Conservation (phyloP, 306 rosid species). For the Quercus parvula region DNA sequence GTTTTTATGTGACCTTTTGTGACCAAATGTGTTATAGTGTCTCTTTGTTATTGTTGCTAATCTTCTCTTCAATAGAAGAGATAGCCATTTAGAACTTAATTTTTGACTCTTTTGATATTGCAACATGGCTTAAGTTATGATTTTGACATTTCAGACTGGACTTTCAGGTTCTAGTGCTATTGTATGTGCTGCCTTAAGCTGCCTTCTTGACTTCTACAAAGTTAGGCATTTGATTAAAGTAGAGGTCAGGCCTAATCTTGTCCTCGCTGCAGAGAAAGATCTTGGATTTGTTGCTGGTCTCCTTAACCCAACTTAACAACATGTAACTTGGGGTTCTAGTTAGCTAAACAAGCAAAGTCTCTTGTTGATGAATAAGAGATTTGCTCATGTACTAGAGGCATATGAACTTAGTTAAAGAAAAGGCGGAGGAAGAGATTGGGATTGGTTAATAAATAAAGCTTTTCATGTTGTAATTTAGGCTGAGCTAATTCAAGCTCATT, state of each 20-base stretch:
- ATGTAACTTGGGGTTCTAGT: too few relatives aligned
- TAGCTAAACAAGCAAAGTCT: too few relatives aligned
- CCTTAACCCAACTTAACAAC: constrained; percentile 7
- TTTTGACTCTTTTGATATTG: neutral
- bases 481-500: neutral
- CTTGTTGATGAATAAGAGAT: too few relatives aligned
- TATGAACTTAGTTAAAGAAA: neutral
- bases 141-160: constrained; percentile 65
- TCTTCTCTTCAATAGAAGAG: neutral
- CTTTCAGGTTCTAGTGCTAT: constrained; percentile 97
- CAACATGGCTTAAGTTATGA: constrained; percentile 11
- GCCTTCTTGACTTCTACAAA: constrained; percentile 77
- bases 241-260: constrained; percentile 67
- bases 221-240: constrained; percentile 66
- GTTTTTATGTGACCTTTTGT: neutral
- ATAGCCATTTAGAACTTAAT: neutral
- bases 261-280: constrained; percentile 77
- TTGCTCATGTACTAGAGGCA: neutral
- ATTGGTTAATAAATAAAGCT: neutral
- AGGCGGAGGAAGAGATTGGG: neutral
- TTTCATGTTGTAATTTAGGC: neutral
- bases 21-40: neutral
- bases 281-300: constrained; percentile 98
- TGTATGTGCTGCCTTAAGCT: constrained; percentile 79
- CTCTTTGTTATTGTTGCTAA: neutral